Evolutionary conservation across 2,329 filamentous ascomycete species (phyloP), one percentile per base, ranked within the genome.

Genomic region (Fusarium torulosum): DNA sequence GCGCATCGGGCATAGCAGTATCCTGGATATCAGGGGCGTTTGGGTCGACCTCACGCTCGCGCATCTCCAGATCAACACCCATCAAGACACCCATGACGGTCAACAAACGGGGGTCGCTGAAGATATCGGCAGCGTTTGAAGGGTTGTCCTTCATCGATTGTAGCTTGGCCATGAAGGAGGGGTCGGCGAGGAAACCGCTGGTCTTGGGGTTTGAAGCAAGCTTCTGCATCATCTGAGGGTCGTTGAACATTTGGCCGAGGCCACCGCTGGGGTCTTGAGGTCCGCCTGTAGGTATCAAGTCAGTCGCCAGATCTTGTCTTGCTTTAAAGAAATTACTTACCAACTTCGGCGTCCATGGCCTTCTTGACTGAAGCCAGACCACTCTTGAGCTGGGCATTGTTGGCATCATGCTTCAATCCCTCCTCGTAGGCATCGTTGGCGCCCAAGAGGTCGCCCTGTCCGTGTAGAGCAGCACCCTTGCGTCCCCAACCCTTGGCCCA

Each of bases 401-500:
- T 89, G 44, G 94, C 90, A 77, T 99, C 96, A 55, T 95, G 85
- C 84, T 97, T 97, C 72, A 97, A 84, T n/a, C 95, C 96, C 78
- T 96, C 88, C 76, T 97, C 92, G 79, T 96, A 99, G 21, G 96
- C 94, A 75, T 97, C 94, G 67, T 91, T 88, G 33, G 96, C 94
- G 46, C 88, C 91, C 49, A 96, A 84, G 21, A 98, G 85, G 77
- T 99, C 93, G 51, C 94, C 93, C 62, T 90, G 84, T 44, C 96
- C 96, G 79, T 97, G 96, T 33, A 94, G 85, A 56, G 96, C 96
- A 67, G 94, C 91, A 70, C 95, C 96, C 80, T 97, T 97, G 63
- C 96, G 90, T 60, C 92, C 91, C 91, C 93, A 97, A 70, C 96
- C 96, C 83, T 98, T 98, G 62, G 93, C 90, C 96, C 96, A 99